Percentiles rank a stretch among this genome's conserved stretches.
phyloP scores from a whole-genome alignment of 768 basidiomycete genomes.

The Tricholoma terreum region DNA sequence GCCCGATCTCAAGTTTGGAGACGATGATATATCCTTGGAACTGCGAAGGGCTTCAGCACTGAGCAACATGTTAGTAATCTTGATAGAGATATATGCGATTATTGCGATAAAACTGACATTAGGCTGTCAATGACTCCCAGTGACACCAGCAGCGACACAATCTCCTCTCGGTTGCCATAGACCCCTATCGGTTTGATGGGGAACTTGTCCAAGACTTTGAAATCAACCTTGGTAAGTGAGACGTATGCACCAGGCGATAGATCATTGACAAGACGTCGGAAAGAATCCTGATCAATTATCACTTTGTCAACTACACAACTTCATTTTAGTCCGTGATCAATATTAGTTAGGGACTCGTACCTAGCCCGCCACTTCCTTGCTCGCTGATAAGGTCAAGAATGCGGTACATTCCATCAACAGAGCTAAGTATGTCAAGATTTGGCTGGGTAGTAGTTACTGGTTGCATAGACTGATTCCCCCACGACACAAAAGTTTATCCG shows the following conservation, averaged over 20 bases:
- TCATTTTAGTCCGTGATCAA: neutral
- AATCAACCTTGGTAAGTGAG: slow-evolving; percentile 56
- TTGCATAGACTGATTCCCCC: neutral
- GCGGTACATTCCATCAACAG: slow-evolving; percentile 47
- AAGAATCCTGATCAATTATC: slow-evolving; percentile 52
- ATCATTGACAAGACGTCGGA: slow-evolving; percentile 46
- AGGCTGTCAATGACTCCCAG: slow-evolving; percentile 34
- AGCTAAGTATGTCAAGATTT: slow-evolving; percentile 16
- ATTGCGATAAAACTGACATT: slow-evolving; percentile 31
- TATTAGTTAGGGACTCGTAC: slow-evolving; percentile 25
- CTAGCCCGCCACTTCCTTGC: slow-evolving; percentile 47
- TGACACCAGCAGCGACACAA: slow-evolving; percentile 42
- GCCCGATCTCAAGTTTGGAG: slow-evolving; percentile 43
- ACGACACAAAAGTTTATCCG: no score
- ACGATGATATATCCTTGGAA: slow-evolving; percentile 14
- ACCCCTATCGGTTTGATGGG: slow-evolving; percentile 50
- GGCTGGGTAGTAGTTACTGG: neutral
- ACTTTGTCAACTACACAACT: slow-evolving; percentile 52
- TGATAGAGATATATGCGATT: neutral
- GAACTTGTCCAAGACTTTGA: slow-evolving; percentile 45
- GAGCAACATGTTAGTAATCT: neutral
- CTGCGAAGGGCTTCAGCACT: slow-evolving; percentile 20
- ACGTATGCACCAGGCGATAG: slow-evolving; percentile 49
- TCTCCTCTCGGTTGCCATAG: slow-evolving; percentile 53
- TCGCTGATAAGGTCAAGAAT: slow-evolving; percentile 54